Percentiles rank a stretch among this genome's conserved stretches.
Conservation (phyloP, 2,329 filamentous ascomycete genomes). For the Clathrospora elynae region DNA sequence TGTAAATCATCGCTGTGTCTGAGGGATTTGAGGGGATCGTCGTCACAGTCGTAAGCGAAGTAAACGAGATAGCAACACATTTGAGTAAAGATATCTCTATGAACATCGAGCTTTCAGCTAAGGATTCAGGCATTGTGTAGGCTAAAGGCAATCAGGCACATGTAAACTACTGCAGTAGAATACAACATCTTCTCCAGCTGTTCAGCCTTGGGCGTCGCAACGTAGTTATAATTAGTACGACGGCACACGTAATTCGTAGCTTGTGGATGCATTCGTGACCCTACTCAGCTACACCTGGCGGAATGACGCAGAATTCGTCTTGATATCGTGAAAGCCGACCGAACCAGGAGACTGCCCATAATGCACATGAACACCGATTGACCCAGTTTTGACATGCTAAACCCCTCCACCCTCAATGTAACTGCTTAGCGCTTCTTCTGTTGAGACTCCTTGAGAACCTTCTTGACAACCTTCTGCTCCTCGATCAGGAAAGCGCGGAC, state of each 20-base stretch:
- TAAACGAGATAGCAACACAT: too few relatives aligned
- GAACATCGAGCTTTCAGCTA: too few relatives aligned
- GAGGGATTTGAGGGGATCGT: too few relatives aligned
- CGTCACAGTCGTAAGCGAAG: too few relatives aligned
- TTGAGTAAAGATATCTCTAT: too few relatives aligned
- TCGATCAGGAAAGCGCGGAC: constrained; percentile 99
- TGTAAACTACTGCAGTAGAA: constrained; percentile 4
- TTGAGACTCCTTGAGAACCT: constrained; percentile 98
- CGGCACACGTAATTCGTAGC: constrained; percentile 21
- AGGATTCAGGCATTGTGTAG: neutral
- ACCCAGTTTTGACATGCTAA: constrained; percentile 46
- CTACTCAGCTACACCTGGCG: constrained; percentile 44
- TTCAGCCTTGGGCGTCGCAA: constrained; percentile 5
- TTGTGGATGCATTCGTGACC: constrained; percentile 43
- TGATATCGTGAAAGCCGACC: constrained; percentile 47
- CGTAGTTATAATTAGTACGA: too few relatives aligned
- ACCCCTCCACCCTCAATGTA: constrained; percentile 33
- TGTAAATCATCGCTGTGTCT: too few relatives aligned
- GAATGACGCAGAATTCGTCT: constrained; percentile 45
- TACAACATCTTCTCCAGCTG: constrained; percentile 1
- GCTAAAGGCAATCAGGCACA: constrained; percentile 1
- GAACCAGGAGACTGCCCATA: constrained; percentile 49
- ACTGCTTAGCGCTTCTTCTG: constrained; percentile 66
- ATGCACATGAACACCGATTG: constrained; percentile 51
- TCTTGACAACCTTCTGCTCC: constrained; percentile 99